These are phyloP conservation scores for Clonostachys rosea DNA, from an alignment of 2,329 filamentous ascomycete genomes.

Conservation along the genomic window DNA sequence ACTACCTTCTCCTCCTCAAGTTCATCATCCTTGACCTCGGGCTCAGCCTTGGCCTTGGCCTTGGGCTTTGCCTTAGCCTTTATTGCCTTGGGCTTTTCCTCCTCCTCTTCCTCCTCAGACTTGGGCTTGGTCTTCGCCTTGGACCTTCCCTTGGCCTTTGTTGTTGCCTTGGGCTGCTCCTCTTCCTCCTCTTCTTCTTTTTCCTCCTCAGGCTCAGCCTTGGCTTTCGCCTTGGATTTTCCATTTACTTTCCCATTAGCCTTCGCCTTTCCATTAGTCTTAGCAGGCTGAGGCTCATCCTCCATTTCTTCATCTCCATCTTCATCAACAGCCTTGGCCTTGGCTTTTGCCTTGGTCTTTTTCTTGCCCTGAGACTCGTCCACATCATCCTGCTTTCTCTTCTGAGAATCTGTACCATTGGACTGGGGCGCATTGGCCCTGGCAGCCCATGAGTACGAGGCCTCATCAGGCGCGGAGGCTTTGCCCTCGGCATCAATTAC, in stretches of 20 bases:
- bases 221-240: constrained; percentile 14
- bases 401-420: constrained; percentile 18
- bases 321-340: constrained; percentile 24
- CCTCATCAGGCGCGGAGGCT: not conserved
- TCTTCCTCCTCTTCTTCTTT: constrained; percentile 6
- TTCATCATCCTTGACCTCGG: constrained; percentile 15
- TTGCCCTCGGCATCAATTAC: constrained; percentile 18
- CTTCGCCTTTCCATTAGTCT: not conserved
- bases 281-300: not conserved
- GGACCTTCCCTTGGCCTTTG: constrained; percentile 19
- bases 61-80: constrained; percentile 14
- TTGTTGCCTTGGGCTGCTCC: constrained; percentile 6
- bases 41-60: constrained; percentile 9
- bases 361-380: constrained; percentile 14
- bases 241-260: constrained; percentile 14
- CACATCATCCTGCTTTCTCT: constrained; percentile 13
- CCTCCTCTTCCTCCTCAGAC: constrained; percentile 6
- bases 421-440: constrained; percentile 1
- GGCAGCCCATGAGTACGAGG: not conserved
- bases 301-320: constrained; percentile 8
- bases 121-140: constrained; percentile 31
- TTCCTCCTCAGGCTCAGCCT: constrained; percentile 16
- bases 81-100: constrained; percentile 27
- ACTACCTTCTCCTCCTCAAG: constrained; percentile 25
- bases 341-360: not conserved